Conservation (phyloP, 1,284 basidiomycete species). For the Ustilago shanxiensis region DNA sequence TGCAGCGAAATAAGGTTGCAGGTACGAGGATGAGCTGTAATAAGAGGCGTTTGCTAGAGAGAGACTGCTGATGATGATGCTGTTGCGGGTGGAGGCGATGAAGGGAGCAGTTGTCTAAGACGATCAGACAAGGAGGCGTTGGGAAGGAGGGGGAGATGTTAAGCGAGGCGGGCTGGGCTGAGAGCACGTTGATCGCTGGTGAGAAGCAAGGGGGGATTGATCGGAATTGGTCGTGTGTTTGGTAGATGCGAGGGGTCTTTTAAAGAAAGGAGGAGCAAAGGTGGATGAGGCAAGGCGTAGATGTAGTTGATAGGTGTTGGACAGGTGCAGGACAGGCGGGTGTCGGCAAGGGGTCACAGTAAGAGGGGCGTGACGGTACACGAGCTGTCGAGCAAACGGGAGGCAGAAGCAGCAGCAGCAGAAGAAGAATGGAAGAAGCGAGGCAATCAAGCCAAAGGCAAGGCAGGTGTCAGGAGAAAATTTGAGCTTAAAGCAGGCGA, state of each 20-base stretch:
- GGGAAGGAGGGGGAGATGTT: slow-evolving; percentile 9
- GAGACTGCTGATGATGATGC: neutral
- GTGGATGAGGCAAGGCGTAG: slow-evolving; percentile 14
- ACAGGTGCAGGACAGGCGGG: slow-evolving; percentile 34
- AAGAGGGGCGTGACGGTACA: slow-evolving; percentile 8
- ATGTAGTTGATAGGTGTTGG: slow-evolving; percentile 29
- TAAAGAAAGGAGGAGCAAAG: slow-evolving; percentile 33
- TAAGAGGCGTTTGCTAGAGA: neutral
- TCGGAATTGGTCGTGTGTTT: slow-evolving; percentile 47
- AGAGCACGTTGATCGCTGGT: slow-evolving; percentile 36
- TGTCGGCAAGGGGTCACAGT: slow-evolving; percentile 38
- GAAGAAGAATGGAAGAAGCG: slow-evolving; percentile 13
- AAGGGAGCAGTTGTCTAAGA: slow-evolving; percentile 6
- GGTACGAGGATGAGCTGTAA: slow-evolving; percentile 1
- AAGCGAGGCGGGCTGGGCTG: slow-evolving; percentile 39
- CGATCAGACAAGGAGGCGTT: slow-evolving; percentile 33
- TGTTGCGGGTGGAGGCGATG: neutral
- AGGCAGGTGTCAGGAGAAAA: slow-evolving; percentile 27
- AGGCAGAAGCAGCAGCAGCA: no score
- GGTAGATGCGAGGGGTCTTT: slow-evolving; percentile 50
- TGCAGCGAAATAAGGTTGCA: slow-evolving; percentile 42
- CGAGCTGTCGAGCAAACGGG: slow-evolving; percentile 8
- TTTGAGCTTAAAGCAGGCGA: slow-evolving; percentile 11
- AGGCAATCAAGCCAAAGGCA: slow-evolving; percentile 4
- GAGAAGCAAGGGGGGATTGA: slow-evolving; percentile 41